These are phyloP conservation scores for Flaveria linearis DNA, from an alignment of 129 eudicot genomes.

Conservation along the genomic window DNA sequence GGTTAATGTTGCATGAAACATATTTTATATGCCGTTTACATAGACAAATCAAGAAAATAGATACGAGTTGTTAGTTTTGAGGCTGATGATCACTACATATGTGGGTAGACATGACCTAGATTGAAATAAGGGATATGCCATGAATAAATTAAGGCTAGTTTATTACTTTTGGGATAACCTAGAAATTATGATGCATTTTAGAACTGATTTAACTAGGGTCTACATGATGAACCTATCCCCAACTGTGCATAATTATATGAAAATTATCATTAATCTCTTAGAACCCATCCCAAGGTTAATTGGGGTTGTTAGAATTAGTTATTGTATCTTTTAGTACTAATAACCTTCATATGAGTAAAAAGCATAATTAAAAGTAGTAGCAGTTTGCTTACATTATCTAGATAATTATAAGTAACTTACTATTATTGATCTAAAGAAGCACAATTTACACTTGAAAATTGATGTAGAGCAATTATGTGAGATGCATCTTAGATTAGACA, in stretches of 20 bases:
- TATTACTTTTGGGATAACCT: slow-evolving; percentile 24
- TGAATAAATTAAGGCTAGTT: slow-evolving; percentile 23
- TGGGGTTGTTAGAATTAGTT: not conserved
- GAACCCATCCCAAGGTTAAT: not conserved
- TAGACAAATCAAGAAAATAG: slow-evolving; percentile 34
- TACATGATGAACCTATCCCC: not conserved
- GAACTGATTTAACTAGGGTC: slow-evolving; percentile 29
- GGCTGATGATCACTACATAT: slow-evolving; percentile 21
- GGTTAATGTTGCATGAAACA: slow-evolving; percentile 21
- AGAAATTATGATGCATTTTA: slow-evolving; percentile 25
- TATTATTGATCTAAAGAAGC: not conserved
- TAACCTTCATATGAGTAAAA: not conserved
- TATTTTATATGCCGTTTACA: slow-evolving; percentile 27
- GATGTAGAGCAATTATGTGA: not conserved
- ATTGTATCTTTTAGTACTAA: not conserved
- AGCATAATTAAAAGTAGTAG: not conserved
- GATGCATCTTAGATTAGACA: not conserved
- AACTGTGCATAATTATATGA: not conserved
- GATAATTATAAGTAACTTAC: not conserved
- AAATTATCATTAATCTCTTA: not conserved
- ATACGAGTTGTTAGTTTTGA: slow-evolving; percentile 24
- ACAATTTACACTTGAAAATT: not conserved
- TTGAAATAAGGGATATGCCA: slow-evolving; percentile 36
- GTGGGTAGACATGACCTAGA: slow-evolving; percentile 35
- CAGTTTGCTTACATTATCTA: not conserved